Evolutionary conservation across 257 asterid species (phyloP).

Genomic region (Fraxinus cuspidata): DNA sequence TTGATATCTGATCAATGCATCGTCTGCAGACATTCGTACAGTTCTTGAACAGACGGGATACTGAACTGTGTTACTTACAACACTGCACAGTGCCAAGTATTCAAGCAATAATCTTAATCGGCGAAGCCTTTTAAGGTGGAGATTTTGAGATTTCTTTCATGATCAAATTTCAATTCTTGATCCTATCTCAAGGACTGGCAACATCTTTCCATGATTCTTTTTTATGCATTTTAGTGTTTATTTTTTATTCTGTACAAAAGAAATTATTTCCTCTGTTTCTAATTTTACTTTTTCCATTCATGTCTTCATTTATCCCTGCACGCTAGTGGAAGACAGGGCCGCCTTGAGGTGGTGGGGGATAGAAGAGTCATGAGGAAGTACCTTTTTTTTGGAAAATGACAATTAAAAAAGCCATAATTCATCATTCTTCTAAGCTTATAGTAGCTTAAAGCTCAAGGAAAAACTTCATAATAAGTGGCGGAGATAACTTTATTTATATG

Average conservation of each 20-base stretch:
- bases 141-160: neutral
- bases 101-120: neutral
- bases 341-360: neutral
- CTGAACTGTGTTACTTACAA: neutral
- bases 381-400: neutral
- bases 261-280: neutral
- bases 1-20: conserved; percentile 58
- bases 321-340: neutral
- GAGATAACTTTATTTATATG: neutral
- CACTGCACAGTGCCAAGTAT: neutral
- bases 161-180: neutral
- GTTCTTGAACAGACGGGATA: conserved; percentile 11
- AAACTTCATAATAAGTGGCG: neutral
- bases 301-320: neutral
- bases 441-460: neutral
- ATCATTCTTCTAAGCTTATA: neutral
- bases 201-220: neutral
- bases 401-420: neutral
- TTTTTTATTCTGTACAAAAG: neutral
- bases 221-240: neutral
- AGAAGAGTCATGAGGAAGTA: neutral
- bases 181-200: neutral
- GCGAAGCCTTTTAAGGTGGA: neutral
- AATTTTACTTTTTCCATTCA: neutral
- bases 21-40: conserved; percentile 34